Percentiles rank a stretch among this genome's conserved stretches.
phyloP scores from a whole-genome alignment of 257 asterid genomes.

The Capsicum rhomboideum region DNA sequence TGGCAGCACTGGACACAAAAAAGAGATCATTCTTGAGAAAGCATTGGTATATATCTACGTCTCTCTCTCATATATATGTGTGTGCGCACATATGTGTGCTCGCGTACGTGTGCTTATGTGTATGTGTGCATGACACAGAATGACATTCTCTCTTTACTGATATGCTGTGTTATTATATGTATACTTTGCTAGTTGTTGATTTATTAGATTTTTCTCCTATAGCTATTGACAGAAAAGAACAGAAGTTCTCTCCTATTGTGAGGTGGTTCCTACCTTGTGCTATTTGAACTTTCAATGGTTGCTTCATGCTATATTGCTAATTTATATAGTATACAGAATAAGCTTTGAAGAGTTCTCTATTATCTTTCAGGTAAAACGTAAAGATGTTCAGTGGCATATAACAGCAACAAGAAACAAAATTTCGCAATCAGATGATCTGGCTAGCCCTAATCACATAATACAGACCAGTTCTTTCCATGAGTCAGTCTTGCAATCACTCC shows the following conservation, averaged over 20 bases:
- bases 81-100: background rate
- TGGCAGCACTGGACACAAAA: slow-evolving; percentile 90
- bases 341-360: background rate
- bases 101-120: background rate
- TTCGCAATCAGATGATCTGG: slow-evolving; percentile 18
- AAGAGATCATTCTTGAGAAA: slow-evolving; percentile 72
- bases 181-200: background rate
- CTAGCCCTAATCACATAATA: slow-evolving; percentile 3
- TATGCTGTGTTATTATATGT: background rate
- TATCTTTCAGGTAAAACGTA: slow-evolving; percentile 52
- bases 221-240: background rate
- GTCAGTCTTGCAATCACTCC: slow-evolving; percentile 13
- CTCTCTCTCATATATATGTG: background rate
- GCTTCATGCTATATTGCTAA: background rate
- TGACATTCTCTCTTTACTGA: background rate
- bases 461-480: slow-evolving; percentile 10
- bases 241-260: background rate
- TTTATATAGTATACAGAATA: background rate
- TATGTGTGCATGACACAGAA: background rate
- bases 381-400: slow-evolving; percentile 60
- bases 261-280: background rate
- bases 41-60: slow-evolving; percentile 48
- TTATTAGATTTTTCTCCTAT: background rate
- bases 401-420: slow-evolving; percentile 30
- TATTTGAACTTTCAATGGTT: background rate